phyloP scores from a whole-genome alignment of 2,329 filamentous ascomycete species.

The Diaporthe destruens region DNA sequence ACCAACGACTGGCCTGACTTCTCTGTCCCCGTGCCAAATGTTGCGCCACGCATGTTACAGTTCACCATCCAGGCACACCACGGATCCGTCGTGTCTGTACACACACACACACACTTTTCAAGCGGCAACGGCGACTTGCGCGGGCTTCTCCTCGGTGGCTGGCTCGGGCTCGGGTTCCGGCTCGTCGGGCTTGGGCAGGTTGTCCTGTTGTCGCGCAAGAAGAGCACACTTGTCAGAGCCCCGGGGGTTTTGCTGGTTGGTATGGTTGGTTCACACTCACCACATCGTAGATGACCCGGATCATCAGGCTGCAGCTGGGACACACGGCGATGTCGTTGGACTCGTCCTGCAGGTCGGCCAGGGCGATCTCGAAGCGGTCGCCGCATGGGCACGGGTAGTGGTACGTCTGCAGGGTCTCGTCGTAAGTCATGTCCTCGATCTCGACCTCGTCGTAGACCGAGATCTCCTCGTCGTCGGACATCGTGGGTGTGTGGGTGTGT shows the following conservation, averaged over 20 bases:
- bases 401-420: constrained; percentile 85
- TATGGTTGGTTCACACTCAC: constrained; percentile 60
- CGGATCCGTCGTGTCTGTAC: not conserved
- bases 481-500: constrained; percentile 48
- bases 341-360: constrained; percentile 87
- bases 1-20: not conserved
- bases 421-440: constrained; percentile 98
- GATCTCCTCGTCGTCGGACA: constrained; percentile 72
- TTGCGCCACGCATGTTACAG: not conserved
- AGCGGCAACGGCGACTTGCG: constrained; percentile 57
- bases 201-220: constrained; percentile 51
- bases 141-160: constrained; percentile 47
- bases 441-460: constrained; percentile 98
- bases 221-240: not conserved
- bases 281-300: constrained; percentile 90
- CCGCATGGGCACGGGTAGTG: constrained; percentile 98
- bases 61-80: not conserved
- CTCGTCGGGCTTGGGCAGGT: constrained; percentile 59
- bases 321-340: constrained; percentile 93
- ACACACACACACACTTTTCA: constrained; percentile 44
- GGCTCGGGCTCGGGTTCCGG: constrained; percentile 50
- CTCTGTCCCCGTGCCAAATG: too few relatives aligned
- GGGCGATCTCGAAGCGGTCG: constrained; percentile 92
- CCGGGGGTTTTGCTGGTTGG: not conserved
- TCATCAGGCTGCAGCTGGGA: constrained; percentile 97